Base-by-base conservation (phyloP, 75 land plant genomes). In the Sequoia sempervirens region DNA sequence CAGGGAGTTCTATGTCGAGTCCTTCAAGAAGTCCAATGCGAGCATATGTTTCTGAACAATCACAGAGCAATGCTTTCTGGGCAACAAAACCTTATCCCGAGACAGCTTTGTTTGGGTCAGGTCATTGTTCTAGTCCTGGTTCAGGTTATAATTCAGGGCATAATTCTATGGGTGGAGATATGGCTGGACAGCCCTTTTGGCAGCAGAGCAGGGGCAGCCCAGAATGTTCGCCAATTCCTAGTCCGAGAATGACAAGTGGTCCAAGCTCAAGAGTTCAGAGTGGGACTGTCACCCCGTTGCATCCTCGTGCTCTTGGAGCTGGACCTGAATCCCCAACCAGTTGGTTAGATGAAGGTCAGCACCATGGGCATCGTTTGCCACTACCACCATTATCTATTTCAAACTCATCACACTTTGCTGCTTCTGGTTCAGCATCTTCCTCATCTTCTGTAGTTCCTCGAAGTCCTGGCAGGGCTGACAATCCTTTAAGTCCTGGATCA, bases 221-320 rank as follows among this genome's bases (percentile, higher is more conserved):
- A 40, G 96, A 94, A 75, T 88, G 86, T 73, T 93, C 94, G 80
- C 98, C 99, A 5, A 87, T 87, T 66, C 98, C 94, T 28, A 95
- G 99, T 87, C 95, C 99, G 9, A 90, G 96, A 87, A 91, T 90
- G 91, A 86, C 90, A 53, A 97, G 99, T 82, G 96, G 93, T 1
- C 98, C 99, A 20, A 90, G 95, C 75, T 90, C 95, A 50, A 88
- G 95, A 68, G 84, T 94, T 52, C 94, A 88, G 9, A 95, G 97
- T 88, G 95, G 96, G 85, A 87, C 94, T 78, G 99, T 96, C 54
- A 91, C 98, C 20, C 99, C 99, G 34, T 50, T 91, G 84, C 99
- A 97, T 88, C 96, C 94, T 53, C 88, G 94, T 58, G 91, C 93
- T 73, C 90, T 87, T 38, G 93, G 88, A 13, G 41, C 84, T 15